These are phyloP conservation scores for Cadophora sp. DNA, from an alignment of 2,329 filamentous ascomycete genomes.

Conservation along the genomic window DNA sequence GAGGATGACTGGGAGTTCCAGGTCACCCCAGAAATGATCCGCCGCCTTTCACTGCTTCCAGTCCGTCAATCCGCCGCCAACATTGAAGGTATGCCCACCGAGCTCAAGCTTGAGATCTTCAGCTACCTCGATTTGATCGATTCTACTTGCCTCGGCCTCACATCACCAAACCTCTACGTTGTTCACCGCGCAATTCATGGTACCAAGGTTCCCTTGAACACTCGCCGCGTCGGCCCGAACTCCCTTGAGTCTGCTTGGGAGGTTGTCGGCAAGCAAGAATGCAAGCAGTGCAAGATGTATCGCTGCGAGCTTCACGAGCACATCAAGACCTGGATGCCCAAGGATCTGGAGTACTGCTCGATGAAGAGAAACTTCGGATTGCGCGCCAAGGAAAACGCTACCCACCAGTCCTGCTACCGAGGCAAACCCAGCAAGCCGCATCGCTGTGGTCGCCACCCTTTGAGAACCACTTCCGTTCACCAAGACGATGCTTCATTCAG, in stretches of 20 bases:
- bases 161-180: constrained; percentile 62
- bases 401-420: constrained; percentile 61
- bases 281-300: constrained; percentile 65
- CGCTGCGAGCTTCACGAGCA: constrained; percentile 70
- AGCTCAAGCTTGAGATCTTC: constrained; percentile 66
- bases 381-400: constrained; percentile 50
- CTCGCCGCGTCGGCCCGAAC: constrained; percentile 65
- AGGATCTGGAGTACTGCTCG: constrained; percentile 63
- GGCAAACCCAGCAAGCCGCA: constrained; percentile 64
- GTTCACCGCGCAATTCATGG: constrained; percentile 62
- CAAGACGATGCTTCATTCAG: constrained; percentile 30
- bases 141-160: constrained; percentile 65
- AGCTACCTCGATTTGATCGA: constrained; percentile 70
- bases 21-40: constrained; percentile 36
- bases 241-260: constrained; percentile 70
- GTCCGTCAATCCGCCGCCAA: constrained; percentile 23
- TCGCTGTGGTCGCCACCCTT: constrained; percentile 62
- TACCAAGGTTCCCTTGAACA: constrained; percentile 60
- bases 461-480: constrained; percentile 39
- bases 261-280: constrained; percentile 65
- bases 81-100: constrained; percentile 60
- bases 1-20: constrained; percentile 36
- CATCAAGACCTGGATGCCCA: constrained; percentile 64
- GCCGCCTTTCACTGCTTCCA: constrained; percentile 29
- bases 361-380: constrained; percentile 64